Base-by-base conservation (phyloP, 495 filamentous ascomycete genomes). In the Lineolata rhizophorae region DNA sequence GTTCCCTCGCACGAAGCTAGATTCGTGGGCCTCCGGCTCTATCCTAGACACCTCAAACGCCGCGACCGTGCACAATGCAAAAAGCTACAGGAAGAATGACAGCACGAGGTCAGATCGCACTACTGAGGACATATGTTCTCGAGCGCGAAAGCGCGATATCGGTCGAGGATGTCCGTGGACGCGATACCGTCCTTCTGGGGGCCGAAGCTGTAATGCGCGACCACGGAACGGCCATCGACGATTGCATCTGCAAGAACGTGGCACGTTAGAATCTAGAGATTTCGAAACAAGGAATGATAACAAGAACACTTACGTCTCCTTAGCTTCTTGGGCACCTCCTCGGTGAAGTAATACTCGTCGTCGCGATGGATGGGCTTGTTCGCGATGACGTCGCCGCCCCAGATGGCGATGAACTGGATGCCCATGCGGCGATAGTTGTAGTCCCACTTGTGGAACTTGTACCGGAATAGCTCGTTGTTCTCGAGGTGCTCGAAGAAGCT, bases 401-500 rank as follows among this genome's bases (percentile, higher is more conserved):
- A 52, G 25, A 65, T 48, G 26, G 57, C 61, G 3, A 64, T 44
- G 33, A 67, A 64, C 31, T 57, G 55, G 14, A 49, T 44, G 30
- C 55, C 62, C 17, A 58, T 48, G 5, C 55, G 49, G 34, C 49
- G 45, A 4, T 54, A 54, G 9, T 57, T 49, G 22, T 61, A 55
- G 12, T 53, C 49, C 56, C 55, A 65, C 8, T 58, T 33, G 18
- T 63, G 55, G 37, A 67, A 67, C 32, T 64, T 64, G 41, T 68
- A 68, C 11, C 43, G 52, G 20, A 44, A 38, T 31, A 65, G 38
- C 10, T 54, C 41, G 30, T 53, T 45, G 3, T 44, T 36, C 38
- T 65, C 62, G 1, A 68, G 52, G 34, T 67, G 60, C 15, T 56
- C 45, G 9, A 68, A 47, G 34, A 68, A 60, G 4, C 58, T 64